Base-by-base conservation (phyloP, 208 protist species). In the Entamoeba dispar region DNA sequence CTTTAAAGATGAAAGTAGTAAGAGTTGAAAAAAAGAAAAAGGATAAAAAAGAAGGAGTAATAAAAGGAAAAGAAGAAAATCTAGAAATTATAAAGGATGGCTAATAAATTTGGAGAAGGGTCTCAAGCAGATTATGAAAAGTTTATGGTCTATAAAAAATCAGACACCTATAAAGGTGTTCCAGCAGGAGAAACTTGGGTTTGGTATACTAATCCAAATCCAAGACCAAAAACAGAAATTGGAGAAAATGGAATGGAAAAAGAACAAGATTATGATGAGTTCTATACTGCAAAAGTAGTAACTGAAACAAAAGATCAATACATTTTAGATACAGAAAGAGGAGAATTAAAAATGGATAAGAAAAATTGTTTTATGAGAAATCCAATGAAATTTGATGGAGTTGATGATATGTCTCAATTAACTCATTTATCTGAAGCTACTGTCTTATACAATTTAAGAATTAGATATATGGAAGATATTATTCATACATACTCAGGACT, bases 401-500 rank as follows among this genome's bases (percentile, higher is more conserved):
- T 92, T 34, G 90, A 92, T 22, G 90, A 92, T 50, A 51, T 47
- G 43, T 47, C 90, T 22, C 90, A 92, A 22, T 50, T 92, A 31
- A 47, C 90, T 47, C 43, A 92, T 27, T 50, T 92, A 22, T 50
- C 34, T 50, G 47, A 92, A 15, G 34, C 90, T 50, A 92, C 90
- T 47, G 90, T 92, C 14, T n/a, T 92, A 12, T 50, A 92, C 7
- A 92, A 92, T 49, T 50, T 92, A 22, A 10, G 90, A 92, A 19
- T 51, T 8, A 47, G 90, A 51, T 92, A 92, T n/a, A 92, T 50
- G 34, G 43, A 47, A 47, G 90, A 94, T 95, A 38, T 92, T 27
- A 94, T 95, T 57, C 94, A 94, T 43, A 95, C 94, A 27, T 95
- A 95, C 52, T 95, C 94, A n/a, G 94, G 94, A 31, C 92, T 93